A percentile compares a stretch with the other conserved stretches of the same genome.
phyloP scores from a whole-genome alignment of 176 grass and related monocot species.

The Triticum timopheevii region DNA sequence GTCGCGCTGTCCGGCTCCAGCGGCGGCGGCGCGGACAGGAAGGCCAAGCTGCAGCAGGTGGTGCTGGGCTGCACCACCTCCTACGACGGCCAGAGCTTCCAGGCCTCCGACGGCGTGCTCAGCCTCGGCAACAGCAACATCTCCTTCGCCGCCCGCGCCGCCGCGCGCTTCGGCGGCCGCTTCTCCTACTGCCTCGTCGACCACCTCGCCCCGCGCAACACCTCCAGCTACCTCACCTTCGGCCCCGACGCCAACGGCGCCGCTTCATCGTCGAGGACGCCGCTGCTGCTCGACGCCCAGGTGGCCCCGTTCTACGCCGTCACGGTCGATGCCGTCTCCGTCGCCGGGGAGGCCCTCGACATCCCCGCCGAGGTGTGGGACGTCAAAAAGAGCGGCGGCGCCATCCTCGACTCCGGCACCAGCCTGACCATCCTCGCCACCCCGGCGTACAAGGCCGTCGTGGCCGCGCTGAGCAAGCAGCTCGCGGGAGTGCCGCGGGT shows the following conservation, averaged over 20 bases:
- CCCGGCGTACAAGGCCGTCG: conserved; percentile 74
- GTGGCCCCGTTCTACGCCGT: conserved; percentile 74
- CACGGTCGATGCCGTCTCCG: conserved; percentile 36
- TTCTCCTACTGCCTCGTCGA: conserved; percentile 99
- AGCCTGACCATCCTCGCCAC: conserved; percentile 62
- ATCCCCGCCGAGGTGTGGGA: conserved; percentile 72
- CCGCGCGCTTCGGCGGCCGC: conserved; percentile 64
- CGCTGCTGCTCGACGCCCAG: conserved; percentile 53
- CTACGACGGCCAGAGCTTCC: conserved; percentile 55
- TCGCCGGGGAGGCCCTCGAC: conserved; percentile 43
- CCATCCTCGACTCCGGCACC: conserved; percentile 85
- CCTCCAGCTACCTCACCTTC: conserved; percentile 83
- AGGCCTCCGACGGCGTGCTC: conserved; percentile 77
- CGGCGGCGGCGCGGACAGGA: not conserved
- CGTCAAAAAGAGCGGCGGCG: conserved; percentile 48
- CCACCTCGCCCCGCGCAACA: conserved; percentile 84
- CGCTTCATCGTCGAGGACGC: conserved; percentile 13
- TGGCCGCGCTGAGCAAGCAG: conserved; percentile 44
- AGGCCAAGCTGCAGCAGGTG: conserved; percentile 64
- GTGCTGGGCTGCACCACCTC: conserved; percentile 83
- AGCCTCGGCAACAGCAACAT: conserved; percentile 83
- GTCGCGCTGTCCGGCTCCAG: conserved; percentile 40
- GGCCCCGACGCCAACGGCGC: conserved; percentile 11
- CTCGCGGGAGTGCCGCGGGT: conserved; percentile 49
- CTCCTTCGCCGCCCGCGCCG: conserved; percentile 78